phyloP scores from a whole-genome alignment of 305 asterid species.

The Fraxinus sp. region DNA sequence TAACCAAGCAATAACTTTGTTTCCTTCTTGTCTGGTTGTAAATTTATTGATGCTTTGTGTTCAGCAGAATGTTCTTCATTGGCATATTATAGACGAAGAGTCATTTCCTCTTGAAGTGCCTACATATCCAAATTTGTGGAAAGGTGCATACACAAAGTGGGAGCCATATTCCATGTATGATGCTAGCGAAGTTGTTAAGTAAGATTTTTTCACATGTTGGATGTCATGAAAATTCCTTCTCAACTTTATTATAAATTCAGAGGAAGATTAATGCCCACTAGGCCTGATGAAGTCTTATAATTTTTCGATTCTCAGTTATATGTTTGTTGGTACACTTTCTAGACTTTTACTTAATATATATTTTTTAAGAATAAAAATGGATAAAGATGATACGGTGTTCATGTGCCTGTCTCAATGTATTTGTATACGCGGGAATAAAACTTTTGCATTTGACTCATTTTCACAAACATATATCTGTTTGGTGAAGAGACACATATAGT shows the following conservation, averaged over 20 bases:
- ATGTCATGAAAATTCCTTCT: background rate
- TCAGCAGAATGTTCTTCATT: conserved; percentile 90
- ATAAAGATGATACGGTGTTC: background rate
- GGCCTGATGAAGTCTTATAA: background rate
- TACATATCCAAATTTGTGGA: conserved; percentile 81
- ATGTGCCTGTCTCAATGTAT: background rate
- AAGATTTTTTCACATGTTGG: conserved; percentile 19
- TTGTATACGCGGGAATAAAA: background rate
- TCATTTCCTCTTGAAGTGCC: conserved; percentile 97
- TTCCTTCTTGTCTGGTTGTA: conserved; percentile 16
- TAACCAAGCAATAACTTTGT: conserved; percentile 19
- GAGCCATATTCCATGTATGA: conserved; percentile 83
- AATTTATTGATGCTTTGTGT: conserved; percentile 38
- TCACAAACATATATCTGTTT: background rate
- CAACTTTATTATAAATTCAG: background rate
- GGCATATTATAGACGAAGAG: conserved; percentile 97
- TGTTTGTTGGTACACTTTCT: background rate
- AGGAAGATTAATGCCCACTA: background rate
- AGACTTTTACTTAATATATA: background rate
- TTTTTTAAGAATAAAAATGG: background rate
- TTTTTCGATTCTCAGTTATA: background rate
- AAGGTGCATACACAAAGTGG: conserved; percentile 84
- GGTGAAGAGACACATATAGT: conserved; percentile 6
- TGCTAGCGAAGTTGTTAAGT: conserved; percentile 82
- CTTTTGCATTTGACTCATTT: background rate